Percentiles rank a stretch among this genome's conserved stretches.
Evolutionary conservation across 179 eudicot species (phyloP).

Genomic region (Heliamphora pulchella): DNA sequence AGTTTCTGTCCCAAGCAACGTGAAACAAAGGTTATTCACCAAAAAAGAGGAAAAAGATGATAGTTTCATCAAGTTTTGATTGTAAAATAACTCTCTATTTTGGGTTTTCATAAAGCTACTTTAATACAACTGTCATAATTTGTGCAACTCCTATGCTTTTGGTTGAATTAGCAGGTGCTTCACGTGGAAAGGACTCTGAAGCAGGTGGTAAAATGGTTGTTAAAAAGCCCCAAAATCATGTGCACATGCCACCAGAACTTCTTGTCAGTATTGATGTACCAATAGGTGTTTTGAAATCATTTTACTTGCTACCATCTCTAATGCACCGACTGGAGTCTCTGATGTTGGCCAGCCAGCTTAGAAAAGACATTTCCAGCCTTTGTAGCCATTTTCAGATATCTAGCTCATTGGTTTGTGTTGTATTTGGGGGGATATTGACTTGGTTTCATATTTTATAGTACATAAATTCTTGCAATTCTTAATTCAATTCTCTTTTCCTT

Average conservation of each 20-base stretch:
- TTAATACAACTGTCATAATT: not conserved
- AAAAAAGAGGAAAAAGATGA: not conserved
- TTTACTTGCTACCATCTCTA: constrained; percentile 80
- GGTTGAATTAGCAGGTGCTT: constrained; percentile 21
- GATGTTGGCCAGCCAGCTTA: constrained; percentile 86
- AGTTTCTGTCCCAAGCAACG: not conserved
- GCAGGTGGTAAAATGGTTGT: constrained; percentile 18
- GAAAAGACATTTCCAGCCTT: constrained; percentile 48
- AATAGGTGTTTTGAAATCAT: constrained; percentile 45
- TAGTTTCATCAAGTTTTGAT: not conserved
- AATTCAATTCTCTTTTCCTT: constrained; percentile 5
- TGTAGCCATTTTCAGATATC: constrained; percentile 37
- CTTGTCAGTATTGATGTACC: constrained; percentile 49
- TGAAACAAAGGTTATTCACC: not conserved
- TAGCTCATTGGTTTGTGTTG: constrained; percentile 49
- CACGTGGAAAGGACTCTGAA: constrained; percentile 26
- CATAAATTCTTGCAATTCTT: not conserved
- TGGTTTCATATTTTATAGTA: not conserved
- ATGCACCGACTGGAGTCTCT: constrained; percentile 90
- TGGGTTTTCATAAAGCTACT: not conserved
- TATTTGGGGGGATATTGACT: constrained; percentile 4
- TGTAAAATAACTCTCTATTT: not conserved
- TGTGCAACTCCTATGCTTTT: not conserved
- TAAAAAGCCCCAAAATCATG: constrained; percentile 40
- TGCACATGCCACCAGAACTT: constrained; percentile 89